These are phyloP conservation scores for Malania oleifera DNA, from an alignment of 164 flowering plant species.

Conservation along the genomic window DNA sequence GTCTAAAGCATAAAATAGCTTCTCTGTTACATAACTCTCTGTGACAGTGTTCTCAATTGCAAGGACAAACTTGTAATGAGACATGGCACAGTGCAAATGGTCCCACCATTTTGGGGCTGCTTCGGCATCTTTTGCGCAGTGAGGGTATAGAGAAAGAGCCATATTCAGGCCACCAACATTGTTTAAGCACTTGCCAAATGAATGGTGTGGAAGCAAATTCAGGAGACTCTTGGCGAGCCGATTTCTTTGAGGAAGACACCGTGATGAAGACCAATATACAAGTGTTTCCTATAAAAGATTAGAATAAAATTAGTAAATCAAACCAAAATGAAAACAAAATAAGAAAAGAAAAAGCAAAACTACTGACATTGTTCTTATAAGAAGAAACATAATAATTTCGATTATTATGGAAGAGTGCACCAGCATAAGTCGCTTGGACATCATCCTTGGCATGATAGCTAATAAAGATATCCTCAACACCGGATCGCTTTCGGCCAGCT, in stretches of 20 bases:
- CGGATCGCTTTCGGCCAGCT: conserved; percentile 81
- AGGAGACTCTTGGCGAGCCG: conserved; percentile 65
- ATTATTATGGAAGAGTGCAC: conserved; percentile 82
- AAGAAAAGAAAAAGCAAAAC: neutral
- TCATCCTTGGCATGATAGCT: conserved; percentile 96
- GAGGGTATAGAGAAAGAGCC: conserved; percentile 77
- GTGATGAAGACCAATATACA: conserved; percentile 98
- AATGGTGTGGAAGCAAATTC: conserved; percentile 68
- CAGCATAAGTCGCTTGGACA: conserved; percentile 98
- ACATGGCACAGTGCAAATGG: conserved; percentile 98
- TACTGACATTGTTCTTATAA: conserved; percentile 67
- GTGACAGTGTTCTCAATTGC: conserved; percentile 90
- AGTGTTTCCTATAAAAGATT: conserved; percentile 55
- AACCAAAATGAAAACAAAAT: neutral
- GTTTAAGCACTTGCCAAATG: conserved; percentile 97
- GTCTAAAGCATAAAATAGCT: conserved; percentile 90
- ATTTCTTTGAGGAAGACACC: conserved; percentile 80
- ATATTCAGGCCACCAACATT: conserved; percentile 82
- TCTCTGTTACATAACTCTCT: conserved; percentile 96
- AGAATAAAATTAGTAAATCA: neutral
- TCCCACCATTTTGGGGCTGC: conserved; percentile 86
- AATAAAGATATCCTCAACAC: conserved; percentile 78
- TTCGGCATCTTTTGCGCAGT: conserved; percentile 49
- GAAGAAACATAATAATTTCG: conserved; percentile 76
- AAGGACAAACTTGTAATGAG: conserved; percentile 93